Base-by-base conservation (phyloP, 208 protist species). In the Trypanosoma theileri region DNA sequence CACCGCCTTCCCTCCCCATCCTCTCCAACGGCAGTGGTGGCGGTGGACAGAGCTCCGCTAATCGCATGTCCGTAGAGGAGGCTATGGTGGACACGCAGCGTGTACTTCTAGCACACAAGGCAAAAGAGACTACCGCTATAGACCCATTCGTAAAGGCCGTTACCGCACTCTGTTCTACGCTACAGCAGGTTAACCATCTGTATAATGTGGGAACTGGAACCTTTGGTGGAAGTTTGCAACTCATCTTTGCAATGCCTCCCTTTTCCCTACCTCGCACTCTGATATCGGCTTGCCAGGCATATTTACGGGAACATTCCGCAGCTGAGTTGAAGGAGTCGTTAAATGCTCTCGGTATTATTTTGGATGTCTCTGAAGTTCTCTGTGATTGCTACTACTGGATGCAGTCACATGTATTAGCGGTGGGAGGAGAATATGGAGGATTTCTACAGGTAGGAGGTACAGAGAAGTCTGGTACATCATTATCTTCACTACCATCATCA, bases 301-400 rank as follows among this genome's bases (percentile, higher is more conserved):
- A 72, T 42, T 51, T 77, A 11, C 53, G 59, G 21, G 45, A 77
- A 48, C 71, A 77, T 50, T 68, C 65, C 0, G 51, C 35, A 13
- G 62, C 60, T 28, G 71, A 70, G 44, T 42, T 77, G 22, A 66
- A 71, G 35, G 71, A 77, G 35, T 58, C 71, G 0, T 35, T 77
- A 21, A 50, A 66, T 8, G 71, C 53, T 53, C 58, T 71, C 14
- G 45, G 22, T 26, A 42, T 77, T 45, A 35, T 22, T 42, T 9
- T 16, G 22, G 48, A 53, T 1, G 42, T 66, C 4, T 59, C 63
- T 46, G 57, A 71, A 24, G 64, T 77, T n/a, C 51, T 77, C 9
- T 52, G n/a, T 51, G 53, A 77, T 48, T 65, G 62, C 42, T 70
- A 72, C 35, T 69, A 71, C 24, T 77, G 71, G 71, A 77, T 77